These are phyloP conservation scores for Pelagomonas calceolata DNA, from an alignment of 108 stramenopile genomes.

Conservation along the genomic window DNA sequence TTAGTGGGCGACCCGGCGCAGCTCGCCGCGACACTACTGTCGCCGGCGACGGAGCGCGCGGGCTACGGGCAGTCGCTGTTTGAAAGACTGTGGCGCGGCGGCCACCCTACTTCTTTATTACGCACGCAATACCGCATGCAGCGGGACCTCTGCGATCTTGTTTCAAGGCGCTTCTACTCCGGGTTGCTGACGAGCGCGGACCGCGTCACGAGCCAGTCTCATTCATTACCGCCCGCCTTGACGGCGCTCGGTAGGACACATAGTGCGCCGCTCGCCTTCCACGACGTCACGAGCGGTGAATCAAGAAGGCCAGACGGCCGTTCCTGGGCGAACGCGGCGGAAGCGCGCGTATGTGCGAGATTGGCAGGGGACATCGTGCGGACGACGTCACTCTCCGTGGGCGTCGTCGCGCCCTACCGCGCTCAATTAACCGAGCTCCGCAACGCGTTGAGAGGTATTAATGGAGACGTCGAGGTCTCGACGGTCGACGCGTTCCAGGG, in stretches of 20 bases:
- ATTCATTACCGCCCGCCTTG: too few relatives aligned
- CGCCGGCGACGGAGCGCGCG: background rate
- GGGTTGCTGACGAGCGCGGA: background rate
- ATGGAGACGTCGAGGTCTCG: slow-evolving; percentile 19
- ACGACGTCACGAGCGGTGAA: too few relatives aligned
- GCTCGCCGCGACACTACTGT: background rate
- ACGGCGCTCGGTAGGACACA: too few relatives aligned
- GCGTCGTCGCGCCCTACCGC: slow-evolving; percentile 6
- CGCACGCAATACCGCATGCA: background rate
- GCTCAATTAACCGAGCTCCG: background rate
- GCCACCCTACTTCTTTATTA: background rate
- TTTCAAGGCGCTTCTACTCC: background rate
- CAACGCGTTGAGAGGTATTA: background rate
- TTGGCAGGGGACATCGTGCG: too few relatives aligned
- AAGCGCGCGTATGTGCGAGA: too few relatives aligned
- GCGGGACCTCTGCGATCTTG: background rate
- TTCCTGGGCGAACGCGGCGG: too few relatives aligned
- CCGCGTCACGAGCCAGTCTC: too few relatives aligned
- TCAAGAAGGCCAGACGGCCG: too few relatives aligned
- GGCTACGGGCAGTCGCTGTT: background rate
- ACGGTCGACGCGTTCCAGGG: slow-evolving; percentile 51
- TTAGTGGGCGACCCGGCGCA: background rate
- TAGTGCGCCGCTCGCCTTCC: too few relatives aligned
- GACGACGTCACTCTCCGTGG: background rate
- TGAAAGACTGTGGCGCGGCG: background rate